A percentile compares a stretch with the other conserved stretches of the same genome.
phyloP scores from a whole-genome alignment of 805 yeast species.

The Barnettozyma pratensis region DNA sequence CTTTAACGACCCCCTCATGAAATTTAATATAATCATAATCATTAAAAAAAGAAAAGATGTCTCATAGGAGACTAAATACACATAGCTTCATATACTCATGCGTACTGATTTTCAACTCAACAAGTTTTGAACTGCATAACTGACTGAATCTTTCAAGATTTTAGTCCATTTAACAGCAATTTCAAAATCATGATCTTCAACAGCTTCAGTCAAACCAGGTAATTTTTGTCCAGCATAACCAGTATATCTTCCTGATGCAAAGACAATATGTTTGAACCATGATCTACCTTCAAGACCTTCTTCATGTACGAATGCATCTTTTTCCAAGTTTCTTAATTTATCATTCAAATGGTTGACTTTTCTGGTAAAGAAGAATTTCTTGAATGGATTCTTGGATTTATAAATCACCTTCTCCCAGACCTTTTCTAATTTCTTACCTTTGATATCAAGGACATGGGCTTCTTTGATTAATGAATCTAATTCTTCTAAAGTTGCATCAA shows the following conservation, averaged over 20 bases:
- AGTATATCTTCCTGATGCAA: slow-evolving; percentile 50
- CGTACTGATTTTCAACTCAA: not conserved
- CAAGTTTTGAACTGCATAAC: slow-evolving; percentile 2
- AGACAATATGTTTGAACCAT: slow-evolving; percentile 52
- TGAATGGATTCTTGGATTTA: slow-evolving; percentile 29
- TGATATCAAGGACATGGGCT: slow-evolving; percentile 25
- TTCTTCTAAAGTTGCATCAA: slow-evolving; percentile 26
- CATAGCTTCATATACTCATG: no score
- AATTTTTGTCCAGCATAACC: slow-evolving; percentile 51
- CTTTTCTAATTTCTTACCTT: slow-evolving; percentile 16
- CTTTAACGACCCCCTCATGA: not conserved
- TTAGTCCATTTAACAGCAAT: slow-evolving; percentile 26
- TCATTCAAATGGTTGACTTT: slow-evolving; percentile 28
- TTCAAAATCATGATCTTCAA: slow-evolving; percentile 41
- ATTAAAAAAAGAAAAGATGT: no score
- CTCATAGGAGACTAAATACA: no score
- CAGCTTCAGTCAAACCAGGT: slow-evolving; percentile 48
- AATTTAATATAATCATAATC: not conserved
- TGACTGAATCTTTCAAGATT: slow-evolving; percentile 16
- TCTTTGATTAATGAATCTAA: slow-evolving; percentile 22
- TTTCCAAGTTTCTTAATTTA: slow-evolving; percentile 37
- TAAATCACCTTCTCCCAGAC: slow-evolving; percentile 26
- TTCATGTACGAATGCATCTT: slow-evolving; percentile 35
- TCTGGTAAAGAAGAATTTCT: slow-evolving; percentile 23
- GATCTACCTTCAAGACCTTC: slow-evolving; percentile 42